phyloP scores from a whole-genome alignment of 2,329 filamentous ascomycete species.

The Fusarium mangiferae region DNA sequence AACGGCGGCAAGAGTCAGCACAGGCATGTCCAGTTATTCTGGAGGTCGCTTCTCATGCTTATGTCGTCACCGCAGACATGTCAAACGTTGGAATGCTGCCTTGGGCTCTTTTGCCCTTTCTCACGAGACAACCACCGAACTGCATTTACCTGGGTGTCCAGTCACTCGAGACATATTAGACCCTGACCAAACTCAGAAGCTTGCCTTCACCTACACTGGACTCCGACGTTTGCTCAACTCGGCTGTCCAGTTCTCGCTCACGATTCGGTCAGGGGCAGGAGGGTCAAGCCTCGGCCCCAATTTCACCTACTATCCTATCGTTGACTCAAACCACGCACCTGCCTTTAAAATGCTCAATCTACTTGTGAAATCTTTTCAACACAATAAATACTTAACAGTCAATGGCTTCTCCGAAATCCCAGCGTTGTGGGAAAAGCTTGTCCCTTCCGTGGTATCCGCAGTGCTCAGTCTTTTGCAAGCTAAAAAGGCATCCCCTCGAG shows the following conservation, averaged over 20 bases:
- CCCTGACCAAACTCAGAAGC: rapidly evolving
- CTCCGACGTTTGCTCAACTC: not conserved
- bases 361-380: no score
- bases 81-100: rapidly evolving
- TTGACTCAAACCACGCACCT: not conserved
- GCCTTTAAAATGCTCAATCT: no score
- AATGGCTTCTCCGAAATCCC: no score
- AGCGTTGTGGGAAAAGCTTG: no score
- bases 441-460: not conserved
- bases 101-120: rapidly evolving
- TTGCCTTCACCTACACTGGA: rapidly evolving
- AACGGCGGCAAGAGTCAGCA: rapidly evolving
- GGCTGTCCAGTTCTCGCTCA: not conserved
- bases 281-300: not conserved
- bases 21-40: rapidly evolving
- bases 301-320: not conserved
- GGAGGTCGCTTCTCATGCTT: not conserved
- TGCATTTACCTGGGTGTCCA: not conserved
- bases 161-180: rapidly evolving
- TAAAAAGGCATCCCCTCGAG: not conserved
- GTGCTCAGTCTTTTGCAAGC: not conserved
- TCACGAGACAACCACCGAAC: rapidly evolving
- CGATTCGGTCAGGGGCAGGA: not conserved
- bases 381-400: no score
- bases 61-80: not conserved